Conservation (phyloP, 2,329 filamentous ascomycete species). For the Diaporthe ilicicola region DNA sequence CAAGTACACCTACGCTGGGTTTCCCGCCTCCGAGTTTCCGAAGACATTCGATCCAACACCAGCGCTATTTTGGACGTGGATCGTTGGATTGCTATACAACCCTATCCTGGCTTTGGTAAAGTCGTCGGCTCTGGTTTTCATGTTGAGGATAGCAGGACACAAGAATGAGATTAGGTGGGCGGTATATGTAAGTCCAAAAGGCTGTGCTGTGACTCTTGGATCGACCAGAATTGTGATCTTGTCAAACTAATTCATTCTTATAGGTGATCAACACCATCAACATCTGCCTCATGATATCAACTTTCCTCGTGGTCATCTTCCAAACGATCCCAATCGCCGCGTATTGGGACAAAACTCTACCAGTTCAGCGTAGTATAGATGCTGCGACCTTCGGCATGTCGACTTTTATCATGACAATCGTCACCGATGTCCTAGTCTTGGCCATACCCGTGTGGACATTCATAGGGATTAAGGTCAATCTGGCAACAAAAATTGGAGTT, state of each 20-base stretch:
- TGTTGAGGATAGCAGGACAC: conserved; percentile 11
- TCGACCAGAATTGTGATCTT: too few species aligned
- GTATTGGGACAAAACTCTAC: background rate
- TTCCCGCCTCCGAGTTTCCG: background rate
- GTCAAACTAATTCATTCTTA: fast-evolving
- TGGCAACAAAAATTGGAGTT: background rate
- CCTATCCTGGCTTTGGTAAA: background rate
- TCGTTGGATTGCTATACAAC: background rate
- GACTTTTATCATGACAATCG: background rate
- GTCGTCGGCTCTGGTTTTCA: background rate
- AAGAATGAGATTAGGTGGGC: background rate
- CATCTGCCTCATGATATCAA: background rate
- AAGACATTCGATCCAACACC: background rate
- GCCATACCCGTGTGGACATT: background rate
- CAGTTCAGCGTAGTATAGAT: background rate
- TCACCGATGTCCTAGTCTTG: background rate
- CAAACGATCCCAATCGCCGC: background rate
- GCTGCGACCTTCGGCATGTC: background rate
- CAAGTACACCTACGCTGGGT: background rate
- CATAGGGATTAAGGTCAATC: background rate
- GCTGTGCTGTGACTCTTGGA: too few species aligned
- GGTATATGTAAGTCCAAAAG: background rate
- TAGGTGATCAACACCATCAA: conserved; percentile 6
- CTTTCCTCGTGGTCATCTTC: background rate
- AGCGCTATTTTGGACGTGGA: background rate